These are phyloP conservation scores for Sporothrix inflata DNA, from an alignment of 2,329 filamentous ascomycete genomes.

Conservation along the genomic window DNA sequence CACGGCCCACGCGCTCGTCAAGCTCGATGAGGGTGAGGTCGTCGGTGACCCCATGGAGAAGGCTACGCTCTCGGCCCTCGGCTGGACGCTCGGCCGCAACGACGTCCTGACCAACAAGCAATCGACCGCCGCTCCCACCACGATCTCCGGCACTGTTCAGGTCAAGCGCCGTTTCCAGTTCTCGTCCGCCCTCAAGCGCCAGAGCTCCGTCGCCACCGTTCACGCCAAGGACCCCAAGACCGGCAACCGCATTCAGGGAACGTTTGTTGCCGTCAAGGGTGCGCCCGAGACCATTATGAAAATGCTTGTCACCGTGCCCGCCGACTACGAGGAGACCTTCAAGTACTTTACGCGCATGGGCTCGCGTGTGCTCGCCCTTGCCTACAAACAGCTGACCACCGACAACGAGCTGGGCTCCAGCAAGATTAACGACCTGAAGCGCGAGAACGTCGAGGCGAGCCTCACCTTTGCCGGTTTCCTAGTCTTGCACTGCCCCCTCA, in stretches of 20 bases:
- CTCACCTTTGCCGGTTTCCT: slow-evolving; percentile 93
- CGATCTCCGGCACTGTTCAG: slow-evolving; percentile 76
- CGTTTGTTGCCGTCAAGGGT: slow-evolving; percentile 94
- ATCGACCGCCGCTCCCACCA: slow-evolving; percentile 50
- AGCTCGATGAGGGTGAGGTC: slow-evolving; percentile 93
- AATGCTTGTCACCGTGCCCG: slow-evolving; percentile 81
- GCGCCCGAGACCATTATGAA: slow-evolving; percentile 95
- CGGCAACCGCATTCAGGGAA: slow-evolving; percentile 76
- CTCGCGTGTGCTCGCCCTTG: slow-evolving; percentile 88
- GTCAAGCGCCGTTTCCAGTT: slow-evolving; percentile 98
- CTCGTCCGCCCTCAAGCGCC: slow-evolving; percentile 92
- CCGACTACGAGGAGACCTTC: slow-evolving; percentile 95
- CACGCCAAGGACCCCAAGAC: slow-evolving; percentile 71
- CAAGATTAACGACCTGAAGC: slow-evolving; percentile 90
- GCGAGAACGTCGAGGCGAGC: slow-evolving; percentile 85
- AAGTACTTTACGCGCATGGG: slow-evolving; percentile 98
- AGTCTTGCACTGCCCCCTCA: slow-evolving; percentile 91
- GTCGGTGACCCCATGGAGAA: slow-evolving; percentile 99
- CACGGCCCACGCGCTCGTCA: slow-evolving; percentile 92
- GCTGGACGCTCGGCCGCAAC: slow-evolving; percentile 90
- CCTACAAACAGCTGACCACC: slow-evolving; percentile 85
- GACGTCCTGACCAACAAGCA: slow-evolving; percentile 77
- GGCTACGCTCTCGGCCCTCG: slow-evolving; percentile 84
- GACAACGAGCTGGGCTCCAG: slow-evolving; percentile 80
- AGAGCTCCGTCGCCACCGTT: slow-evolving; percentile 90